These are phyloP conservation scores for Paecilomyces niveus DNA, from an alignment of 2,329 filamentous ascomycete species.

Conservation along the genomic window DNA sequence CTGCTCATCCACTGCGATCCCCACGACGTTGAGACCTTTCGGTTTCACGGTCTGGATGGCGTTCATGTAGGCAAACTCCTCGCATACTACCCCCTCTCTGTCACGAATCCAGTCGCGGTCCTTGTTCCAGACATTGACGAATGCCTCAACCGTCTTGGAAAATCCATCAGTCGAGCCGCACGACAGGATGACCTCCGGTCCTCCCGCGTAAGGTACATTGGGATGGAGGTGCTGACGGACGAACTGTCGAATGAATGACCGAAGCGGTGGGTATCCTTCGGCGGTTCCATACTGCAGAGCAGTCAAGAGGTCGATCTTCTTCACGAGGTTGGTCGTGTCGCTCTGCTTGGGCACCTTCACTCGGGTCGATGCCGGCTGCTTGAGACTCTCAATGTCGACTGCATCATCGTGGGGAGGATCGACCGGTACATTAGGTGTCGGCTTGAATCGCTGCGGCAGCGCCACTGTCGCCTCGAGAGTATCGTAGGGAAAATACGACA, in stretches of 20 bases:
- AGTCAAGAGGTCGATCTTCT: constrained; percentile 71
- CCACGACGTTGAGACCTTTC: constrained; percentile 63
- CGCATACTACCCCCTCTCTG: constrained; percentile 69
- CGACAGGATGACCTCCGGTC: constrained; percentile 71
- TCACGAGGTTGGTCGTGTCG: constrained; percentile 49
- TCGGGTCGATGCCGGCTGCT: constrained; percentile 39
- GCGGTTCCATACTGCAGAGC: constrained; percentile 84
- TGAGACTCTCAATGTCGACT: constrained; percentile 25
- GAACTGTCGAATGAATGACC: constrained; percentile 73
- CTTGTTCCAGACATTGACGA: constrained; percentile 69
- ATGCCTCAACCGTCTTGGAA: constrained; percentile 65
- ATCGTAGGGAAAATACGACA: constrained; percentile 81
- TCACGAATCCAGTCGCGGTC: constrained; percentile 60
- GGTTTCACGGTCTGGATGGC: constrained; percentile 62
- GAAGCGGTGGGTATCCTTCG: constrained; percentile 71
- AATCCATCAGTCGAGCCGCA: constrained; percentile 83
- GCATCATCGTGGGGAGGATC: constrained; percentile 38
- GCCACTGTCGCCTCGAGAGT: constrained; percentile 78
- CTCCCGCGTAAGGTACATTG: constrained; percentile 67
- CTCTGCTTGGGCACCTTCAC: constrained; percentile 67
- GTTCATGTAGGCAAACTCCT: constrained; percentile 76
- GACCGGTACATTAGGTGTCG: constrained; percentile 57
- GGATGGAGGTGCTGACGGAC: constrained; percentile 70
- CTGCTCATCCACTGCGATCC: constrained; percentile 68
- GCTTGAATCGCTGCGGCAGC: constrained; percentile 65